Evolutionary conservation across 148 eudicot genomes (phyloP).

Genomic region (Persicaria tinctoria): DNA sequence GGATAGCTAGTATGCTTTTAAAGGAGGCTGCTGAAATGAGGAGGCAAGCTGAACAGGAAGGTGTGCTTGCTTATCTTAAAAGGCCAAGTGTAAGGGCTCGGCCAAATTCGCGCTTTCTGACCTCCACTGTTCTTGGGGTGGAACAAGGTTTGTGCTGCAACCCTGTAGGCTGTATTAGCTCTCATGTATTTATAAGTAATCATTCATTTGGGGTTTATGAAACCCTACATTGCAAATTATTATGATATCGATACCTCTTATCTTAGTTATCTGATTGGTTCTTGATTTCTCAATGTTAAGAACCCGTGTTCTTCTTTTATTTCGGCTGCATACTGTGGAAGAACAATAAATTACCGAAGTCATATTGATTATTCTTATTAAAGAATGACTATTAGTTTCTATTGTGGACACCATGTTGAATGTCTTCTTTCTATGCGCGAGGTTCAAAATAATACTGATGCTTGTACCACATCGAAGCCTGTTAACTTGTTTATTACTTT

Average conservation of each 20-base stretch:
- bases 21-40: conserved; percentile 89
- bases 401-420: not conserved
- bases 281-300: not conserved
- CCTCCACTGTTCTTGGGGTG: conserved; percentile 83
- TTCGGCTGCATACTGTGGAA: not conserved
- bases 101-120: conserved; percentile 89
- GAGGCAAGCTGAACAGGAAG: conserved; percentile 77
- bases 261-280: not conserved
- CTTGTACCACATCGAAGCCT: not conserved
- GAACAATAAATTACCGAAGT: not conserved
- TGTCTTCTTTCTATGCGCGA: not conserved
- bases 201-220: not conserved
- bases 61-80: conserved; percentile 71
- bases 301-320: not conserved
- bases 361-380: not conserved
- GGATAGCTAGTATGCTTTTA: conserved; percentile 70
- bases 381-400: not conserved
- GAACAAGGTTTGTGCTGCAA: conserved; percentile 56
- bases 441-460: not conserved
- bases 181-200: not conserved
- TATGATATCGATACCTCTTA: not conserved
- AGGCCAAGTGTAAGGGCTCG: conserved; percentile 61
- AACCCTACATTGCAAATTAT: not conserved
- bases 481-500: not conserved
- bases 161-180: not conserved